Conservation (phyloP, 176 grass and related monocot species). For the Raddia guianensis region DNA sequence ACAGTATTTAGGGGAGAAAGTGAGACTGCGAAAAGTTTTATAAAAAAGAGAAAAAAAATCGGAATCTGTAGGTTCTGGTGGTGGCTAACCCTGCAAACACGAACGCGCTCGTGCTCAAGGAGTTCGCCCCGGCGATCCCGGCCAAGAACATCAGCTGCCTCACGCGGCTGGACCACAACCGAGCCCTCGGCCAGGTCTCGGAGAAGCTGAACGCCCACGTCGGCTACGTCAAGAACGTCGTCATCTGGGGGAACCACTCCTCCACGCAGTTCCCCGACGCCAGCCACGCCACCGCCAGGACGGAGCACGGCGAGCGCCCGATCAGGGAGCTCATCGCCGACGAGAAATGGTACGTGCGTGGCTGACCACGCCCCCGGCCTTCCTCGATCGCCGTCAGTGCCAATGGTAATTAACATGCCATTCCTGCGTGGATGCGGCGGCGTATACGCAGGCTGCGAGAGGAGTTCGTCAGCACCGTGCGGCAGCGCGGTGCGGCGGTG, state of each 20-base stretch:
- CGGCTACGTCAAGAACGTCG: constrained; percentile 68
- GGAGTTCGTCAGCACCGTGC: constrained; percentile 61
- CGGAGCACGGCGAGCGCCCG: constrained; percentile 46
- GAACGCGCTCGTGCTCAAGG: constrained; percentile 72
- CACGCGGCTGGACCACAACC: constrained; percentile 88
- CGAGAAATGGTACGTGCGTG: constrained; percentile 55
- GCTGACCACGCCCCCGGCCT: background rate
- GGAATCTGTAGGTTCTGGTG: constrained; percentile 57
- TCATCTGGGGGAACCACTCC: constrained; percentile 89
- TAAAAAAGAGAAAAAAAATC: background rate
- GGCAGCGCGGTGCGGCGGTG: constrained; percentile 64
- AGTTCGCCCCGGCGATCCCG: constrained; percentile 61
- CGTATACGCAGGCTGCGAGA: constrained; percentile 53
- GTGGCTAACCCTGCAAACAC: constrained; percentile 91
- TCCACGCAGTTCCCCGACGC: constrained; percentile 82
- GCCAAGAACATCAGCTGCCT: constrained; percentile 83
- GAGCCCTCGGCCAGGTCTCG: constrained; percentile 65
- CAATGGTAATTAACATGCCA: background rate
- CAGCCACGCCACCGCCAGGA: constrained; percentile 59
- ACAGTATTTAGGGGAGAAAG: background rate
- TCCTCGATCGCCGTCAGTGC: background rate
- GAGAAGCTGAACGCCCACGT: constrained; percentile 61
- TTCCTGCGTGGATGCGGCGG: background rate
- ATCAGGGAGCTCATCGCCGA: constrained; percentile 57
- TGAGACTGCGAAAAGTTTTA: background rate